phyloP scores from a whole-genome alignment of 805 yeast genomes.

The Yamadazyma sp. region DNA sequence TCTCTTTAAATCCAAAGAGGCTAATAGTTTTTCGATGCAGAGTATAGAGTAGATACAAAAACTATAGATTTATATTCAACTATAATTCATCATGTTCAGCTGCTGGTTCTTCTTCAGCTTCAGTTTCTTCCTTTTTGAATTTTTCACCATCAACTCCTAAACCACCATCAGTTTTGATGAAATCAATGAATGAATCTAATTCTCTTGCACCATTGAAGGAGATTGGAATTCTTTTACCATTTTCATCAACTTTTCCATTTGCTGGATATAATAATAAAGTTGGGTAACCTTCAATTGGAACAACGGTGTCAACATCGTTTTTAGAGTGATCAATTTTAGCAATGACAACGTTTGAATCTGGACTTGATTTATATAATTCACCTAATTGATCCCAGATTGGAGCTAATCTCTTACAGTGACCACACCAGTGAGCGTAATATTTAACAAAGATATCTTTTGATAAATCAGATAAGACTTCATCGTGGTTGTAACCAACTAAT shows the following conservation, averaged over 20 bases:
- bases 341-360: constrained; percentile 49
- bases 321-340: constrained; percentile 88
- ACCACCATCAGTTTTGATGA: constrained; percentile 69
- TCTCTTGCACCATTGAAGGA: constrained; percentile 70
- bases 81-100: constrained; percentile 41
- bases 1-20: too few species aligned
- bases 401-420: constrained; percentile 89
- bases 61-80: constrained; percentile 5
- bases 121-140: constrained; percentile 25
- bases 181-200: constrained; percentile 63
- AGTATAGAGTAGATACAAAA: not conserved
- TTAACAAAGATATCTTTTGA: constrained; percentile 75
- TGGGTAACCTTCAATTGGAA: constrained; percentile 83
- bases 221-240: constrained; percentile 51
- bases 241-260: constrained; percentile 39
- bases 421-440: constrained; percentile 98
- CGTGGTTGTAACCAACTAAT: constrained; percentile 83
- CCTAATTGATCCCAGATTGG: constrained; percentile 89
- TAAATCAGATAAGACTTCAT: constrained; percentile 55
- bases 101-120: constrained; percentile 22
- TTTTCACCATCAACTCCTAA: constrained; percentile 53
- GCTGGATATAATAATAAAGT: constrained; percentile 91
- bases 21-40: too few species aligned
- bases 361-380: constrained; percentile 47
- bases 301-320: constrained; percentile 76